A percentile compares a stretch with the other conserved stretches of the same genome.
Evolutionary conservation across 1,284 basidiomycete species (phyloP).

Genomic region (Fomitopsis pinicola): DNA sequence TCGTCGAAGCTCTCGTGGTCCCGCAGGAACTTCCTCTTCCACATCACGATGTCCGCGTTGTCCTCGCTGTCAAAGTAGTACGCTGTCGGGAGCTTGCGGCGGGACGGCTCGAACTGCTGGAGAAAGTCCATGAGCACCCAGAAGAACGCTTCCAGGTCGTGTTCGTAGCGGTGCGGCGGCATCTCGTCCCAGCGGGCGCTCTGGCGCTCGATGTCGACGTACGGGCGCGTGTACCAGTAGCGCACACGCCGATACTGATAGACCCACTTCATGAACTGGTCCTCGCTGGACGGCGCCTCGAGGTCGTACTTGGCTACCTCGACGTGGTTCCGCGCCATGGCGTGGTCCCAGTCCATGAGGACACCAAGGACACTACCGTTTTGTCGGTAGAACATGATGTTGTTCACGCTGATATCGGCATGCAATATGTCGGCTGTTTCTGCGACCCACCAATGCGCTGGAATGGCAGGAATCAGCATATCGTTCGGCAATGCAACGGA

Average conservation of each 20-base stretch:
- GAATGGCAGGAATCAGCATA: background rate
- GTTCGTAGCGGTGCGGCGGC: background rate
- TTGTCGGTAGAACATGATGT: constrained; percentile 21
- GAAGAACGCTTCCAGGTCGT: constrained; percentile 25
- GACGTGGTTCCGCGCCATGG: background rate
- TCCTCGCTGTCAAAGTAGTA: background rate
- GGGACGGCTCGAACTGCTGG: background rate
- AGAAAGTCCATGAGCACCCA: constrained; percentile 16
- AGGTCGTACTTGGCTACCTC: background rate
- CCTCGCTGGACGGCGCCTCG: background rate
- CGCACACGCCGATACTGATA: background rate
- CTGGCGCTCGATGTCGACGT: background rate
- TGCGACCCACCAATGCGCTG: constrained; percentile 5
- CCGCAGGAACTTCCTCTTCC: background rate
- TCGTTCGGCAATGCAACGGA: background rate
- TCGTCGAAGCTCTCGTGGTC: background rate
- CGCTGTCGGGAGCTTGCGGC: background rate
- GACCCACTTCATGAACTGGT: background rate
- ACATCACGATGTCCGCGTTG: background rate
- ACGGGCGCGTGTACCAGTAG: background rate
- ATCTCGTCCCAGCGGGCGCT: background rate
- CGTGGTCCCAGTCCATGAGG: constrained; percentile 23
- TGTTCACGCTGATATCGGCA: constrained; percentile 23
- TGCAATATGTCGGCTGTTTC: constrained; percentile 11
- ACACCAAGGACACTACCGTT: constrained; percentile 12